Evolutionary conservation across 805 yeast species (phyloP).

Genomic region (Tetrapisispora phaffii): DNA sequence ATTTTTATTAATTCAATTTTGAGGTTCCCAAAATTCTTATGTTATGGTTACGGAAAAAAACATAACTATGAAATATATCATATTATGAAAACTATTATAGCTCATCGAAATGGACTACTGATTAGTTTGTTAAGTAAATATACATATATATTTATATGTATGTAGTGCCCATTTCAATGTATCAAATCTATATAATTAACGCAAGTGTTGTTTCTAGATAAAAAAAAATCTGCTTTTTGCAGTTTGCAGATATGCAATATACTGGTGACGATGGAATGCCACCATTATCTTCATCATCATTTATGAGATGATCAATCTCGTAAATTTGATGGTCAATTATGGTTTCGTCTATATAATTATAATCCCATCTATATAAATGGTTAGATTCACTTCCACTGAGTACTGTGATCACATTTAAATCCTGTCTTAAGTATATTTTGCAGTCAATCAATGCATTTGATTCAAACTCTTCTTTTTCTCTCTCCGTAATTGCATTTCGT

Average conservation of each 20-base stretch:
- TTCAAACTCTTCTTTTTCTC: neutral
- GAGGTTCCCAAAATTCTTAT: no score
- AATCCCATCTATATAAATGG: constrained; percentile 12
- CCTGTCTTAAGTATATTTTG: constrained; percentile 1
- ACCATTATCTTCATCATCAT: neutral
- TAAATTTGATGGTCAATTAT: constrained; percentile 1
- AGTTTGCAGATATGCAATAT: neutral
- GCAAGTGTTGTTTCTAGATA: constrained; percentile 6
- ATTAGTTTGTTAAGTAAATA: no score
- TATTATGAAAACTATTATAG: no score
- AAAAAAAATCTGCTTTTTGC: constrained; percentile 1
- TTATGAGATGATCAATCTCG: constrained; percentile 1
- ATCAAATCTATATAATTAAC: constrained; percentile 5
- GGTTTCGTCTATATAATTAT: constrained; percentile 8
- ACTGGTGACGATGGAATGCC: constrained; percentile 4
- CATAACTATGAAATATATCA: no score
- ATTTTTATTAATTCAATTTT: no score
- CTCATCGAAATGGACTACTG: no score
- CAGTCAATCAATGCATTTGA: constrained; percentile 10
- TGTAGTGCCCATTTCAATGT: neutral
- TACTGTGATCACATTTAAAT: constrained; percentile 5
- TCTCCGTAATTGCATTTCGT: constrained; percentile 1
- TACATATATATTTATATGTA: no score
- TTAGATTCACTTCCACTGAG: constrained; percentile 17
- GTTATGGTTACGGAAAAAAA: no score